These are phyloP conservation scores for Triticum timopheevii DNA, from an alignment of 176 grass and related monocot genomes.

Conservation along the genomic window DNA sequence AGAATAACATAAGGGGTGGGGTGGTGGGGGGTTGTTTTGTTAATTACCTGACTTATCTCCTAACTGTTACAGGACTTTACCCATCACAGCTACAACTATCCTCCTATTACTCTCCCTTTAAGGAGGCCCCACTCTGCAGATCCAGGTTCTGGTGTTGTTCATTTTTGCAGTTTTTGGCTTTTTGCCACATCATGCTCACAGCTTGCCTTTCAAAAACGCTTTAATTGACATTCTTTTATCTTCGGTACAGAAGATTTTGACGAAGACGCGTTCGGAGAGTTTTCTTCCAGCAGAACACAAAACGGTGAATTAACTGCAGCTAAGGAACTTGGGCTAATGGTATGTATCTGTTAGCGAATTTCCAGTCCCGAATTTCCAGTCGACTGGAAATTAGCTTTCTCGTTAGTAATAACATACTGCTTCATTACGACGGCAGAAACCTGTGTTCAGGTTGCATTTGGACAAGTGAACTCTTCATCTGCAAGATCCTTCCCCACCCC, in stretches of 20 bases:
- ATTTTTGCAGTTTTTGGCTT: slow-evolving; percentile 4
- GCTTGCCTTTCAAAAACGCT: neutral
- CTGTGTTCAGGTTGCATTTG: slow-evolving; percentile 46
- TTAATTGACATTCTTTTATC: neutral
- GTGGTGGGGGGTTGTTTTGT: neutral
- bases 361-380: too few relatives aligned
- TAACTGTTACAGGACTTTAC: slow-evolving; percentile 41
- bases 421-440: slow-evolving; percentile 17
- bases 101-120: slow-evolving; percentile 51
- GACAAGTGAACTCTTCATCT: slow-evolving; percentile 30
- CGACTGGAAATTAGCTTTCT: too few relatives aligned
- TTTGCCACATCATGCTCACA: neutral
- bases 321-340: slow-evolving; percentile 53
- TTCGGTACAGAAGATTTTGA: slow-evolving; percentile 42
- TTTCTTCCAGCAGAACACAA: slow-evolving; percentile 20
- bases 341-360: too few relatives aligned
- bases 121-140: slow-evolving; percentile 37
- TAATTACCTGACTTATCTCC: neutral
- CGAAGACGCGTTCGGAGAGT: slow-evolving; percentile 42
- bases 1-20: neutral
- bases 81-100: slow-evolving; percentile 25
- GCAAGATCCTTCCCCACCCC: slow-evolving; percentile 33
- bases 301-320: slow-evolving; percentile 44
- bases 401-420: neutral
- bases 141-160: slow-evolving; percentile 44